These are phyloP conservation scores for Raddia guianensis DNA, from an alignment of 176 grass and related monocot genomes.

Conservation along the genomic window DNA sequence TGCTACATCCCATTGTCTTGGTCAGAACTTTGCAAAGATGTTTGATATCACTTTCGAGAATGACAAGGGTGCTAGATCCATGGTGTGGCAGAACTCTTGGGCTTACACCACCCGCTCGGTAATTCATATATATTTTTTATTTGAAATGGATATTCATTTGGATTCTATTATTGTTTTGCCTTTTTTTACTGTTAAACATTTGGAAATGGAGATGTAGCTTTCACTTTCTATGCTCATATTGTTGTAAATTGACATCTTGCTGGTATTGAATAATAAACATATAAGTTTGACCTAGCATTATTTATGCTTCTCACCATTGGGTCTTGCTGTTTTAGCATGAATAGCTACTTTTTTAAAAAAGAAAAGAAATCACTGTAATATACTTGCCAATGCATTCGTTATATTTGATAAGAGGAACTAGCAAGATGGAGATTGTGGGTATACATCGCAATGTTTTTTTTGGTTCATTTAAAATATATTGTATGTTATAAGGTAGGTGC, in stretches of 20 bases:
- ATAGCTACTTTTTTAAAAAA: background rate
- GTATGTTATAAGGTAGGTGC: background rate
- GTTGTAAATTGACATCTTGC: background rate
- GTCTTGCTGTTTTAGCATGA: background rate
- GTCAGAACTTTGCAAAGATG: slow-evolving; percentile 98
- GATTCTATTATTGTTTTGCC: background rate
- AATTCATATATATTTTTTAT: slow-evolving; percentile 43
- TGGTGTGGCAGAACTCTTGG: slow-evolving; percentile 99
- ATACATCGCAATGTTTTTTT: background rate
- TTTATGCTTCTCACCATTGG: background rate
- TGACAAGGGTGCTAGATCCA: slow-evolving; percentile 76
- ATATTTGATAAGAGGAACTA: background rate
- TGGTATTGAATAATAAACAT: background rate
- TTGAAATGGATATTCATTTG: background rate
- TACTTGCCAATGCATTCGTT: background rate
- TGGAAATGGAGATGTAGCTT: background rate
- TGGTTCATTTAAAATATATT: background rate
- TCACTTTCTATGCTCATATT: background rate
- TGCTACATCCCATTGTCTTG: slow-evolving; percentile 93
- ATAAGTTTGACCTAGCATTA: background rate
- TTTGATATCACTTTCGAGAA: slow-evolving; percentile 98
- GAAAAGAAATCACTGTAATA: background rate
- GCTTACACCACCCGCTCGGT: slow-evolving; percentile 97
- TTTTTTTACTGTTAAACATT: background rate
- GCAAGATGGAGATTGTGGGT: background rate